Percentiles rank a stretch among this genome's conserved stretches.
Conservation (phyloP, 2,329 filamentous ascomycete genomes). For the Clonostachys rhizophaga region DNA sequence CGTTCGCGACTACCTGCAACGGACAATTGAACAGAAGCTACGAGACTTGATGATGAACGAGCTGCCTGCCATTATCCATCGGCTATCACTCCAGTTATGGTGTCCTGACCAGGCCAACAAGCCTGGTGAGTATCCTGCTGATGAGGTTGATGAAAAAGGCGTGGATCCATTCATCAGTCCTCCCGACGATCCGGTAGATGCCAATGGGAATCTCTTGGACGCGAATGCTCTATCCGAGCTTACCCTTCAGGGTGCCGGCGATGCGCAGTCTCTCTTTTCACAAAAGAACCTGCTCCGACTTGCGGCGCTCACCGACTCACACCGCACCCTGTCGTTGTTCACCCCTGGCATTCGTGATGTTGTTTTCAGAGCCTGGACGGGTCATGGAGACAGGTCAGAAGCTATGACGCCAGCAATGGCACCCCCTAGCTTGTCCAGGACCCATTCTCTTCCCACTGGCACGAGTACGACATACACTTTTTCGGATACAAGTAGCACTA, state of each 20-base stretch:
- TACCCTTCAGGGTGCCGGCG: slow-evolving; percentile 73
- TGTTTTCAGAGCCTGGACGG: slow-evolving; percentile 89
- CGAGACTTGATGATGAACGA: slow-evolving; percentile 97
- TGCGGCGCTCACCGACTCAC: slow-evolving; percentile 78
- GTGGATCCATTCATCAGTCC: slow-evolving; percentile 80
- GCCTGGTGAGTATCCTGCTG: slow-evolving; percentile 42
- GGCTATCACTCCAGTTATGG: slow-evolving; percentile 82
- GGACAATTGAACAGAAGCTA: slow-evolving; percentile 90
- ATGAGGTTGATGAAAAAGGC: slow-evolving; percentile 51
- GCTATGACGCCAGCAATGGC: slow-evolving; percentile 38
- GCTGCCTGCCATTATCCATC: slow-evolving; percentile 91
- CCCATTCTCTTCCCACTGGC: slow-evolving; percentile 57
- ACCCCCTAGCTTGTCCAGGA: slow-evolving; percentile 53
- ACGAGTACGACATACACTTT: slow-evolving; percentile 66
- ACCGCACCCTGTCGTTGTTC: slow-evolving; percentile 85
- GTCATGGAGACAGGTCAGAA: slow-evolving; percentile 67
- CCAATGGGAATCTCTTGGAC: slow-evolving; percentile 72
- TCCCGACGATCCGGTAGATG: slow-evolving; percentile 77
- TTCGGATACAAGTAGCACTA: slow-evolving; percentile 63
- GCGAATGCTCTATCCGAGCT: slow-evolving; percentile 71
- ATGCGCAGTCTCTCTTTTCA: slow-evolving; percentile 87
- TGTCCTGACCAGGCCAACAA: slow-evolving; percentile 70
- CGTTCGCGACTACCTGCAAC: slow-evolving; percentile 92
- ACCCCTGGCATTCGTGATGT: slow-evolving; percentile 87
- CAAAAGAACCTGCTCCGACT: slow-evolving; percentile 88